Percentiles rank a stretch among this genome's conserved stretches.
phyloP scores from a whole-genome alignment of 257 asterid species.

The Scutellaria barbata region DNA sequence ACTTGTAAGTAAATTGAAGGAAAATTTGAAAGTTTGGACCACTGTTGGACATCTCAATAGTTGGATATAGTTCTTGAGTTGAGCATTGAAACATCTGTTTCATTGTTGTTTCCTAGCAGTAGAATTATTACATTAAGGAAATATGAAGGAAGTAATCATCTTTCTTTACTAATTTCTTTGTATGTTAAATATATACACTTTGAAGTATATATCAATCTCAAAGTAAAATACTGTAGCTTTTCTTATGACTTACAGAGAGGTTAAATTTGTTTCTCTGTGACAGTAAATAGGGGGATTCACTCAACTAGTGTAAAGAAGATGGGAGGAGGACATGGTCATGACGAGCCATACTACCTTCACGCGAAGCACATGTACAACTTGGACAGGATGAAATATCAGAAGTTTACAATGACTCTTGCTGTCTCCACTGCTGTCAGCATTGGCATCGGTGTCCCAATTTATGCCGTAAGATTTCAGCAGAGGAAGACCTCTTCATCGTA shows the following conservation, averaged over 20 bases:
- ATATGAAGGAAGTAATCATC: background rate
- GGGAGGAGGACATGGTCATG: conserved; percentile 92
- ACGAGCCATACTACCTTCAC: conserved; percentile 82
- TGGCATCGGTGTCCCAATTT: conserved; percentile 75
- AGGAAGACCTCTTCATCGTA: conserved; percentile 74
- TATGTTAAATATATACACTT: background rate
- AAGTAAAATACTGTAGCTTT: background rate
- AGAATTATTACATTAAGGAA: background rate
- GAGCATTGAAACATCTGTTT: background rate
- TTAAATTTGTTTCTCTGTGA: conserved; percentile 5
- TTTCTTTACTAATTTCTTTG: background rate
- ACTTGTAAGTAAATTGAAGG: background rate
- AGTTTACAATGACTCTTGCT: conserved; percentile 57
- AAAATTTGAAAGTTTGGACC: background rate
- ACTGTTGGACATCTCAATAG: background rate
- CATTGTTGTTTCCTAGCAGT: background rate
- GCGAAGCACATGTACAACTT: conserved; percentile 95
- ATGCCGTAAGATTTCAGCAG: conserved; percentile 81
- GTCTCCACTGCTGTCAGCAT: conserved; percentile 51
- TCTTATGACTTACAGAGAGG: conserved; percentile 3
- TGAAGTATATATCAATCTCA: too few relatives aligned
- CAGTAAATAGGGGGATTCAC: conserved; percentile 73
- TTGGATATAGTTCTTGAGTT: background rate
- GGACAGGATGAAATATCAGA: conserved; percentile 76
- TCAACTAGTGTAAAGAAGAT: conserved; percentile 68